phyloP scores from a whole-genome alignment of 352 stramenopile genomes.

The Phytophthora litchii region DNA sequence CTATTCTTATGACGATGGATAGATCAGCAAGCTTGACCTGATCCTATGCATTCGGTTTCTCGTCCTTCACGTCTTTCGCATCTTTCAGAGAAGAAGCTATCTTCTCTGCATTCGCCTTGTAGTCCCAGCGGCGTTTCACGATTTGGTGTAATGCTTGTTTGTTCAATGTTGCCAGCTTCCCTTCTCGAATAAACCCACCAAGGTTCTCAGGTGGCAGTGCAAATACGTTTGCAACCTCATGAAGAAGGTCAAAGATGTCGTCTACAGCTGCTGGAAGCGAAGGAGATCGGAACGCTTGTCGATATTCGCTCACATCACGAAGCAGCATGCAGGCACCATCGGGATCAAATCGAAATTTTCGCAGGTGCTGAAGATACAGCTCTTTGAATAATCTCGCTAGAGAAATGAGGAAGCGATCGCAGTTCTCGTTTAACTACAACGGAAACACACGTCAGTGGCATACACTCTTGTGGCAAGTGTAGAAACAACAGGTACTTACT shows the following conservation, averaged over 20 bases:
- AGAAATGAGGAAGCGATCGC: slow-evolving; percentile 61
- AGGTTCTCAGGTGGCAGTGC: slow-evolving; percentile 78
- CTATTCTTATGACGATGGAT: too few relatives aligned
- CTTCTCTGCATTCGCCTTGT: slow-evolving; percentile 82
- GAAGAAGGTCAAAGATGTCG: slow-evolving; percentile 76
- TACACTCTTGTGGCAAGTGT: too few relatives aligned
- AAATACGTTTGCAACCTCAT: slow-evolving; percentile 84
- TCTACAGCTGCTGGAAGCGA: slow-evolving; percentile 45
- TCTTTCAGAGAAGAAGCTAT: slow-evolving; percentile 54
- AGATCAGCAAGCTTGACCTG: too few relatives aligned
- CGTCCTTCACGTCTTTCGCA: slow-evolving; percentile 25
- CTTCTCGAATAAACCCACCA: slow-evolving; percentile 77
- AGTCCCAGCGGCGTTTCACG: slow-evolving; percentile 83
- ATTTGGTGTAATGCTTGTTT: slow-evolving; percentile 67
- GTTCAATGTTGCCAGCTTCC: slow-evolving; percentile 66
- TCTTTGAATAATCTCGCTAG: slow-evolving; percentile 72
- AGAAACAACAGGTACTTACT: slow-evolving; percentile 35
- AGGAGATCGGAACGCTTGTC: slow-evolving; percentile 60
- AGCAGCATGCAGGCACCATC: slow-evolving; percentile 85
- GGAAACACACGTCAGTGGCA: neutral
- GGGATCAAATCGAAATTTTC: slow-evolving; percentile 81
- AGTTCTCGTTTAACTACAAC: slow-evolving; percentile 63
- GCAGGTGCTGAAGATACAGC: slow-evolving; percentile 73
- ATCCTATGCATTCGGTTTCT: slow-evolving; percentile 5
- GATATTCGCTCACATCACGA: slow-evolving; percentile 77